Evolutionary conservation across 768 basidiomycete genomes (phyloP).

Genomic region (Mycena sanguinolenta): DNA sequence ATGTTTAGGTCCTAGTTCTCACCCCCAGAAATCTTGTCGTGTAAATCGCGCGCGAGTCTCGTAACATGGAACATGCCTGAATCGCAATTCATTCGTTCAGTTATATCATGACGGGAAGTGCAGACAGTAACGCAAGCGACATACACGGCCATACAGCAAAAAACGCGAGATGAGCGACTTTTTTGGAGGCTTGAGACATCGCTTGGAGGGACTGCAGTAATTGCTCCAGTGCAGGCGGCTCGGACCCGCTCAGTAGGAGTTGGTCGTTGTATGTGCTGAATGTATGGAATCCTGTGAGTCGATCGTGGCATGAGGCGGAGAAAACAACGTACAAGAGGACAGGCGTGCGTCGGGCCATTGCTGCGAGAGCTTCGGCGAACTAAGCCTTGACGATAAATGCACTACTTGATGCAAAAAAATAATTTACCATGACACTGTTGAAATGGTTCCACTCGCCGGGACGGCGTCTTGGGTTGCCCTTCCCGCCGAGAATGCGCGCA

Average conservation of each 20-base stretch:
- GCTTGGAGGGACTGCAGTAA: constrained; percentile 11
- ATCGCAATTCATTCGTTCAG: neutral
- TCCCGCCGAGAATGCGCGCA: constrained; percentile 17
- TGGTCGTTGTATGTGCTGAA: constrained; percentile 24
- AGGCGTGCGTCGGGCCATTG: constrained; percentile 16
- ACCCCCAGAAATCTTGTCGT: constrained; percentile 31
- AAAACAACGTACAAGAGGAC: constrained; percentile 16
- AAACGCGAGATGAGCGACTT: neutral
- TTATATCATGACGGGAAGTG: too few relatives aligned
- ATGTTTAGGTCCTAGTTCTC: too few relatives aligned
- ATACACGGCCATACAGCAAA: constrained; percentile 8
- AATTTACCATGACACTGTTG: constrained; percentile 18
- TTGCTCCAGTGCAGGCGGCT: constrained; percentile 18
- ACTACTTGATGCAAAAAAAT: neutral
- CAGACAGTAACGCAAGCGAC: neutral
- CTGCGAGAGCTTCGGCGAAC: constrained; percentile 27
- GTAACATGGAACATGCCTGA: constrained; percentile 22
- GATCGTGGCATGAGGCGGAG: too few relatives aligned
- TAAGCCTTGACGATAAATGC: neutral
- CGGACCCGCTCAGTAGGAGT: constrained; percentile 12
- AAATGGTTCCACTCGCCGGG: constrained; percentile 1
- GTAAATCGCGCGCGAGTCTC: constrained; percentile 25
- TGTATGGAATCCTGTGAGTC: too few relatives aligned
- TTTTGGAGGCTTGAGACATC: neutral
- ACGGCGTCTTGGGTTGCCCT: neutral